Evolutionary conservation across 2,329 filamentous ascomycete genomes (phyloP).

Genomic region (Stylonectria norvegica): DNA sequence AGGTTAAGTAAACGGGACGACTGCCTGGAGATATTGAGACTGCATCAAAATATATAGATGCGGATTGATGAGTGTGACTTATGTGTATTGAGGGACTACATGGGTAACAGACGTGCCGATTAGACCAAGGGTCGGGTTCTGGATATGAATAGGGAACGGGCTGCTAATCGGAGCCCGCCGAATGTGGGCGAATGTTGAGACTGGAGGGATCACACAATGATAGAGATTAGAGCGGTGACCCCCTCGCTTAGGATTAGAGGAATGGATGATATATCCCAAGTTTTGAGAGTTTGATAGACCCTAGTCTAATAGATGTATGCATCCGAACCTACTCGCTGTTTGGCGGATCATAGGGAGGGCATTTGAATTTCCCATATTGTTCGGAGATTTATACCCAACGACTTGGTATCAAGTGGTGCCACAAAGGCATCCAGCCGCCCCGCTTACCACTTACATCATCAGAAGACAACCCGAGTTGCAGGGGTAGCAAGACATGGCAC

Average conservation of each 20-base stretch:
- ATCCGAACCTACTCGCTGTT: no score
- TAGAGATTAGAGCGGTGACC: slow-evolving; percentile 25
- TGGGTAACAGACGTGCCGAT: slow-evolving; percentile 16
- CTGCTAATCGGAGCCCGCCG: slow-evolving; percentile 20
- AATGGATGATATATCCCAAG: no score
- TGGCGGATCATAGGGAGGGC: no score
- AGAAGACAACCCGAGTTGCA: no score
- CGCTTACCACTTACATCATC: slow-evolving; percentile 5
- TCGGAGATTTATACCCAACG: no score
- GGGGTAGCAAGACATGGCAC: slow-evolving; percentile 1
- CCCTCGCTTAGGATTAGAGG: slow-evolving; percentile 25
- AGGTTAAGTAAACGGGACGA: slow-evolving; percentile 26
- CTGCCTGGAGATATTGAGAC: slow-evolving; percentile 8
- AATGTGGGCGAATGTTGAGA: slow-evolving; percentile 18
- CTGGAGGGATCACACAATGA: slow-evolving; percentile 17
- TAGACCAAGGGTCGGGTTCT: slow-evolving; percentile 21
- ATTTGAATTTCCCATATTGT: no score
- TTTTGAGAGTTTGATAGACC: no score
- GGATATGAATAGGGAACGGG: slow-evolving; percentile 25
- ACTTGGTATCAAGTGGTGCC: no score
- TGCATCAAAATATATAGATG: slow-evolving; percentile 19
- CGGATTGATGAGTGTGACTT: slow-evolving; percentile 22
- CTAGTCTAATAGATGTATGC: no score
- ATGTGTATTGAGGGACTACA: slow-evolving; percentile 23
- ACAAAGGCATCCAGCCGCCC: not conserved